These are phyloP conservation scores for Biscutella auriculata DNA, from an alignment of 441 rosid species.

Conservation along the genomic window DNA sequence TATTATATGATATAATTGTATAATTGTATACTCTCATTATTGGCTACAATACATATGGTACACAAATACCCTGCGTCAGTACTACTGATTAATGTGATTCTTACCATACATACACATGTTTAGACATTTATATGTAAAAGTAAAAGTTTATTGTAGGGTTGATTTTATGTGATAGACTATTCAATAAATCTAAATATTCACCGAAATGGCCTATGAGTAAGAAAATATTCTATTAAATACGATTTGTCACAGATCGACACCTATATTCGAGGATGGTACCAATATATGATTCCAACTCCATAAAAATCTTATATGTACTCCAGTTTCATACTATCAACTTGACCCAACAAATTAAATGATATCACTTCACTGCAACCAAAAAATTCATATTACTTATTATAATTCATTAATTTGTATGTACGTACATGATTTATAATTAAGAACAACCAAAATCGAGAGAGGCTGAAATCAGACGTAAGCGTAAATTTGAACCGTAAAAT, in stretches of 20 bases:
- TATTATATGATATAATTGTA: not conserved
- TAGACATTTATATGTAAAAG: not conserved
- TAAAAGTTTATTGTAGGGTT: not conserved
- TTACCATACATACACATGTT: no score
- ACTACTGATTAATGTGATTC: not conserved
- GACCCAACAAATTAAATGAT: conserved; percentile 7
- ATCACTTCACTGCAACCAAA: not conserved
- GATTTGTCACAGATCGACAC: not conserved
- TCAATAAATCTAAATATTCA: not conserved
- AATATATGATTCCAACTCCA: conserved; percentile 11
- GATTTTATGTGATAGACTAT: not conserved
- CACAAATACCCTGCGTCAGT: not conserved
- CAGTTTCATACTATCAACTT: not conserved
- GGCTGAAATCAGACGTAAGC: not conserved
- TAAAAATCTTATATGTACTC: not conserved
- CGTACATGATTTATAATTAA: not conserved
- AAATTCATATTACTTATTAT: not conserved
- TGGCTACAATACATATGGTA: not conserved
- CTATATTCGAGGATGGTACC: conserved; percentile 15
- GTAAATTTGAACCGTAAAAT: not conserved
- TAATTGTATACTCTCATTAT: not conserved
- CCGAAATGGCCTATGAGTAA: not conserved
- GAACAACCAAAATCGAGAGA: not conserved
- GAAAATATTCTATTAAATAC: conserved; percentile 3
- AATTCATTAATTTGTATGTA: not conserved